These are phyloP conservation scores for Blastomyces percursus DNA, from an alignment of 2,329 filamentous ascomycete genomes.

Conservation along the genomic window DNA sequence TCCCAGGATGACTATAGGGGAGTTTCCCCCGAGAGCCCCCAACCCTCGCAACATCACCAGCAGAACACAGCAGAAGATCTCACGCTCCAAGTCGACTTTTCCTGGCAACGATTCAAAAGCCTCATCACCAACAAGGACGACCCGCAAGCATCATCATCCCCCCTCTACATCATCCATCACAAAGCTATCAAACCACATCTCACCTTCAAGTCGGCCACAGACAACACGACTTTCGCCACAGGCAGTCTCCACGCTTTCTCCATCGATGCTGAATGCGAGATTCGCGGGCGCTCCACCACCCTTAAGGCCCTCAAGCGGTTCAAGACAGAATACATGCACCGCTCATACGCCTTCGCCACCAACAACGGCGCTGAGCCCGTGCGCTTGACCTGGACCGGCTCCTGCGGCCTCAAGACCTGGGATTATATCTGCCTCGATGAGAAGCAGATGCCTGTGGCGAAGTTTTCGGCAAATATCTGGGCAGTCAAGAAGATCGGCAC, in stretches of 20 bases:
- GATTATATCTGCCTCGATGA: constrained; percentile 25
- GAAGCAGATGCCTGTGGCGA: constrained; percentile 20
- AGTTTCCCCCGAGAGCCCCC: too few species aligned
- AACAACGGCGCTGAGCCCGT: constrained; percentile 11
- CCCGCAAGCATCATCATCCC: constrained; percentile 7
- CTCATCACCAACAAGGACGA: constrained; percentile 15
- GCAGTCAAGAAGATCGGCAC: constrained; percentile 19
- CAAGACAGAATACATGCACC: constrained; percentile 21
- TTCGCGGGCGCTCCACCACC: constrained; percentile 17
- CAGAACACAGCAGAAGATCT: constrained; percentile 1
- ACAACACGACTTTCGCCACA: constrained; percentile 8
- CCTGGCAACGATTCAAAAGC: constrained; percentile 20
- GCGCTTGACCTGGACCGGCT: constrained; percentile 22
- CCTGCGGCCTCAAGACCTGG: constrained; percentile 20
- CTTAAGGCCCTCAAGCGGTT: constrained; percentile 21
- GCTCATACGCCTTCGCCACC: constrained; percentile 17
- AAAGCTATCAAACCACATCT: constrained; percentile 14
- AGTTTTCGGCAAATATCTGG: constrained; percentile 19
- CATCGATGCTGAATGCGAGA: constrained; percentile 22
- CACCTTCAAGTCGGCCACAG: constrained; percentile 13
- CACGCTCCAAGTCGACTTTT: constrained; percentile 19
- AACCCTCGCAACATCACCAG: background rate
- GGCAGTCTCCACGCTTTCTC: constrained; percentile 17
- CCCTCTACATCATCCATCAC: constrained; percentile 19
- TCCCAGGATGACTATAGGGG: background rate